These are phyloP conservation scores for Paragyromitra xinjiangensis DNA, from an alignment of 495 filamentous ascomycete genomes.

Conservation along the genomic window DNA sequence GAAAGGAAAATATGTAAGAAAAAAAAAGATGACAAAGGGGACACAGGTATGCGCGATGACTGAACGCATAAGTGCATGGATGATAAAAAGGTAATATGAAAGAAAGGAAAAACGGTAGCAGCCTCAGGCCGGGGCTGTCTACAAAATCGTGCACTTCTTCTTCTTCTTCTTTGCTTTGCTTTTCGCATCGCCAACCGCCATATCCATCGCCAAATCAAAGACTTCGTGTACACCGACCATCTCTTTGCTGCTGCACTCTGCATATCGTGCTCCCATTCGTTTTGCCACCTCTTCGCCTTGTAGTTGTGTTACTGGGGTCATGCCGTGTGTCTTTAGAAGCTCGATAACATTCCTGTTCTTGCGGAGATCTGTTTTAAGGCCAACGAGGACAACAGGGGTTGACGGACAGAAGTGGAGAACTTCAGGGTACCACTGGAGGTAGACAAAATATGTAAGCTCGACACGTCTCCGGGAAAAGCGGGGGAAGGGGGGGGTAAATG, in stretches of 20 bases:
- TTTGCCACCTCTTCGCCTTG: conserved; percentile 87
- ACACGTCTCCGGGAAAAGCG: conserved; percentile 15
- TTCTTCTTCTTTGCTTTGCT: conserved; percentile 55
- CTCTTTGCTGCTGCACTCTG: conserved; percentile 98
- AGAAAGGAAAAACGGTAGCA: conserved; percentile 22
- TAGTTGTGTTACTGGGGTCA: conserved; percentile 90
- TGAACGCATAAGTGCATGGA: conserved; percentile 1
- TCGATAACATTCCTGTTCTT: conserved; percentile 95
- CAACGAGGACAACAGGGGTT: conserved; percentile 92
- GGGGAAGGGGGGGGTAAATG: conserved; percentile 39
- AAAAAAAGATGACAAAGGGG: conserved; percentile 31
- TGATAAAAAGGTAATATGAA: not conserved
- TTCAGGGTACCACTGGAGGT: conserved; percentile 92
- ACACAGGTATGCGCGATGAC: conserved; percentile 26
- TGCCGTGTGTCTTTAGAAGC: conserved; percentile 94
- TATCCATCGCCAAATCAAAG: conserved; percentile 87
- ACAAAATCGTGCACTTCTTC: conserved; percentile 56
- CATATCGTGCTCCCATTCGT: conserved; percentile 92
- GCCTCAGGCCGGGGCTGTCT: conserved; percentile 23
- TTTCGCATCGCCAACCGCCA: conserved; percentile 70
- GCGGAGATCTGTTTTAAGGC: conserved; percentile 95
- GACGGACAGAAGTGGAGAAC: conserved; percentile 98
- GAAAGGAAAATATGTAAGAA: conserved; percentile 39
- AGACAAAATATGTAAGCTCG: conserved; percentile 44
- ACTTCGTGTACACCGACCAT: conserved; percentile 95